phyloP scores from a whole-genome alignment of 192 early-diverging fungal genomes.

The Coemansia sp. region DNA sequence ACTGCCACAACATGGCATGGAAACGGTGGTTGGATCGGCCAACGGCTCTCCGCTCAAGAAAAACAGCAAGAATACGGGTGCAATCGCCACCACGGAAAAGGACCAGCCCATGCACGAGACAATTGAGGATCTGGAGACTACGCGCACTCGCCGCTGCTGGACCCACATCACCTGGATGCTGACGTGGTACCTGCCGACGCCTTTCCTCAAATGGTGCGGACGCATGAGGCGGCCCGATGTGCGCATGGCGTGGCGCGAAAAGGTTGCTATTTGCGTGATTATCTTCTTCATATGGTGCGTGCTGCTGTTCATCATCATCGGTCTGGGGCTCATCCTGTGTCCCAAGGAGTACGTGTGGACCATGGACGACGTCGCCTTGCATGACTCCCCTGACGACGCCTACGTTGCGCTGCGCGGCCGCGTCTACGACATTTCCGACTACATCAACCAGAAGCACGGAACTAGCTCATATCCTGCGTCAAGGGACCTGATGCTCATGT shows the following conservation, averaged over 20 bases:
- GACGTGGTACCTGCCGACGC: conserved; percentile 50
- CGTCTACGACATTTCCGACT: conserved; percentile 69
- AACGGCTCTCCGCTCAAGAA: conserved; percentile 30
- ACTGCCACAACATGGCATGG: conserved; percentile 20
- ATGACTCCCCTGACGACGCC: conserved; percentile 53
- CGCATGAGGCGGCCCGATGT: conserved; percentile 88
- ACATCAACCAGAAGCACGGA: conserved; percentile 56
- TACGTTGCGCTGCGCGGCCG: conserved; percentile 71
- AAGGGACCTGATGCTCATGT: conserved; percentile 49
- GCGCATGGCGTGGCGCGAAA: conserved; percentile 96
- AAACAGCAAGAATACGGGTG: conserved; percentile 25
- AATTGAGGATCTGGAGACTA: conserved; percentile 41
- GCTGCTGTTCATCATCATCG: conserved; percentile 89
- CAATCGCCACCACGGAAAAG: conserved; percentile 13
- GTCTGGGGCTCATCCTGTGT: conserved; percentile 69
- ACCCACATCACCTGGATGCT: conserved; percentile 35
- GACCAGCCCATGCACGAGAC: conserved; percentile 35
- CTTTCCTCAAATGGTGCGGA: conserved; percentile 45
- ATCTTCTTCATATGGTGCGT: conserved; percentile 78
- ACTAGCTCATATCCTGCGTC: conserved; percentile 29
- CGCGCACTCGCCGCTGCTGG: conserved; percentile 35
- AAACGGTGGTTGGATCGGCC: not conserved
- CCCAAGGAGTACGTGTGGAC: conserved; percentile 71
- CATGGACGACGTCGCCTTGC: conserved; percentile 61
- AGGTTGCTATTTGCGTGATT: conserved; percentile 80